Base-by-base conservation (phyloP, 305 asterid genomes). In the Solanum hybrid region DNA sequence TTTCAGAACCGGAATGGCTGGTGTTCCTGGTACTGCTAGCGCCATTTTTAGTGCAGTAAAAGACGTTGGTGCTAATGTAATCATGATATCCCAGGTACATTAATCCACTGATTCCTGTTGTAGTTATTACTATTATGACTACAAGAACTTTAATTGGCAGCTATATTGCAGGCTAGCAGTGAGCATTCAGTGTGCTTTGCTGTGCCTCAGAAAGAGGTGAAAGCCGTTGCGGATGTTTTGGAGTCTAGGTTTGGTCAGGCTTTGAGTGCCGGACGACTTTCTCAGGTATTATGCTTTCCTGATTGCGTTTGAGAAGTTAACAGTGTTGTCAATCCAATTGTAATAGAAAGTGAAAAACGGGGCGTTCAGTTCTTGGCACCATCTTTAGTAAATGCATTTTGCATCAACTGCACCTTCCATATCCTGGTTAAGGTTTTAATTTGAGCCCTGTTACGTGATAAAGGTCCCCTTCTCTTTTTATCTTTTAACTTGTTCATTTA, bases 131-230 rank as follows among this genome's bases (percentile, higher is more conserved):
- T 85, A 24, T 22, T 85, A 85, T 56, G 76, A 29, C 45, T 56
- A 19, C 72, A 51, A 19, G 87, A 19, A 51, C 36, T 85, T 56
- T 51, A 56, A 85, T 26, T 73, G 88, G 56, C 37, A 89, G 80
- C 80, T 90, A 64, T 66, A 88, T 45, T 90, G 86, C 96, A 97
- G 98, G 99, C 99, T 76, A 97, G 99, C 90, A 97, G 99, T 89
- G 99, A 97, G 94, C 99, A 97, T 91, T 97, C 99, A 27, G 97
- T 97, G 78, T 97, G 99, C 94, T 97, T 97, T 92, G 99, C 99
- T 90, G 99, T 97, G 29, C 99, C 99, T 87, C 98, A 97, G 91
- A 95, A 92, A 85, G 99, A 97, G 93, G 98, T 96, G 31, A 94
- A 94, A 92, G 96, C 98, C 78, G 99, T 97, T 87, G 98, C 98